These are phyloP conservation scores for Fraxinus sp. DNA, from an alignment of 305 asterid species.

Conservation along the genomic window DNA sequence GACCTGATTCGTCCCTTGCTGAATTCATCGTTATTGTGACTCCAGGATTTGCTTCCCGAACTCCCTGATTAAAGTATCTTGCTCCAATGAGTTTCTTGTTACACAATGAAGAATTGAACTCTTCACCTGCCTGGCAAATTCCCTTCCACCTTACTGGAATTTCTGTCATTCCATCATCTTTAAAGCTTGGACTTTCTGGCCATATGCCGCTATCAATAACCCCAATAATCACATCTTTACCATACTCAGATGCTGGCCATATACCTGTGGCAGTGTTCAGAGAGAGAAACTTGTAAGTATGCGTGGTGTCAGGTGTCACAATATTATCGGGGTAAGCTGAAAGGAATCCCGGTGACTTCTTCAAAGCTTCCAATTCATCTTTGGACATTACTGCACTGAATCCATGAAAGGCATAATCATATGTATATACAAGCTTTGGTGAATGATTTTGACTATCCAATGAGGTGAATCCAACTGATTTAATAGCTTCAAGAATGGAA, in stretches of 20 bases:
- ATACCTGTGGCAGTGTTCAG: constrained; percentile 34
- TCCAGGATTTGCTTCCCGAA: constrained; percentile 26
- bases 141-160: constrained; percentile 51
- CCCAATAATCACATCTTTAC: constrained; percentile 46
- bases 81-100: constrained; percentile 51
- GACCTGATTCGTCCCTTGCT: constrained; percentile 34
- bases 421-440: constrained; percentile 31
- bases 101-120: constrained; percentile 43
- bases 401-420: constrained; percentile 40
- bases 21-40: constrained; percentile 16
- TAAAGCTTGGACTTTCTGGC: constrained; percentile 51
- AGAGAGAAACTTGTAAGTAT: constrained; percentile 38
- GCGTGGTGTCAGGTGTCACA: constrained; percentile 38
- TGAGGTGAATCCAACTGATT: not conserved
- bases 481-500: constrained; percentile 31
- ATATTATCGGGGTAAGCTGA: constrained; percentile 29
- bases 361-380: constrained; percentile 21
- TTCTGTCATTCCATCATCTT: constrained; percentile 37
- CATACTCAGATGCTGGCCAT: constrained; percentile 49
- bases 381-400: constrained; percentile 30
- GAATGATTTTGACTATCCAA: not conserved
- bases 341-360: constrained; percentile 31
- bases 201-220: constrained; percentile 47
- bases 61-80: constrained; percentile 39
- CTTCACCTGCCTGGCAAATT: constrained; percentile 34